A percentile compares a stretch with the other conserved stretches of the same genome.
phyloP scores from a whole-genome alignment of 2,329 filamentous ascomycete genomes.

The Knufia petricola region DNA sequence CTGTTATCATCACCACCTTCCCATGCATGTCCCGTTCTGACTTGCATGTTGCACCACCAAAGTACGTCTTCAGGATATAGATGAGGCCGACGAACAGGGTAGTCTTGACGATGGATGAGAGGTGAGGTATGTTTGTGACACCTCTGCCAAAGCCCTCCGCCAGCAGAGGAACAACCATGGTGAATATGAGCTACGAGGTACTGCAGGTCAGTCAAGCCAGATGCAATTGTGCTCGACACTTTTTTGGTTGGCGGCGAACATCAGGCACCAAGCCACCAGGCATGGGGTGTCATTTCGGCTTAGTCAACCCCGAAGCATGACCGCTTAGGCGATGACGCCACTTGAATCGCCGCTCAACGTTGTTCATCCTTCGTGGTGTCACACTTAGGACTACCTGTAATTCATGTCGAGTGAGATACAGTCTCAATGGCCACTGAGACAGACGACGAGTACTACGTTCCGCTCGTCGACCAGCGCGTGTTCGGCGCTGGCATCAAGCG shows the following conservation, averaged over 20 bases:
- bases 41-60: conserved; percentile 61
- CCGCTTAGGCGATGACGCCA: conserved; percentile 2
- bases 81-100: conserved; percentile 44
- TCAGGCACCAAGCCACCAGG: not conserved
- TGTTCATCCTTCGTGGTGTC: not conserved
- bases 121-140: conserved; percentile 44
- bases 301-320: not conserved
- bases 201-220: too few relatives aligned
- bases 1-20: conserved; percentile 87
- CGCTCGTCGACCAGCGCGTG: conserved; percentile 48
- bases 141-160: conserved; percentile 46
- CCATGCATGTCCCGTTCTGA: conserved; percentile 82
- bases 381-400: not conserved
- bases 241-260: not conserved
- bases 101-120: conserved; percentile 44
- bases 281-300: not conserved
- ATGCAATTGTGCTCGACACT: not conserved
- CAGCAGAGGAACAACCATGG: conserved; percentile 55
- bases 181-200: conserved; percentile 11
- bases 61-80: conserved; percentile 61
- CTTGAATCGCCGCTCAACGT: not conserved
- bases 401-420: too few relatives aligned
- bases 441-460: conserved; percentile 49
- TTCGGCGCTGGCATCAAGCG: conserved; percentile 56
- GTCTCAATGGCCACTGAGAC: conserved; percentile 26